phyloP scores from a whole-genome alignment of 2,329 filamentous ascomycete species.

The Myriosclerotinia curreyana region DNA sequence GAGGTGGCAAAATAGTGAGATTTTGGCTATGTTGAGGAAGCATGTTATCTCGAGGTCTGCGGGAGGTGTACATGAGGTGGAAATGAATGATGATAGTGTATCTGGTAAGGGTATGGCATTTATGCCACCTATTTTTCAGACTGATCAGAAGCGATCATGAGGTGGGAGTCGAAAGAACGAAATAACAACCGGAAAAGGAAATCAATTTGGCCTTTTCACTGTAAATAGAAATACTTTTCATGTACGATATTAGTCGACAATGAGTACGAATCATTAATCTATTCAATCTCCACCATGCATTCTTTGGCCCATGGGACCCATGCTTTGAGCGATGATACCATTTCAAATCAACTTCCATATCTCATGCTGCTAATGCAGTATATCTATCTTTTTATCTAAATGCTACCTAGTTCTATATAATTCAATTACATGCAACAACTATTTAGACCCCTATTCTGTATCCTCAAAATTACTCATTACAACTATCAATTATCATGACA shows the following conservation, averaged over 20 bases:
- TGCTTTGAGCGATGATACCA: background rate
- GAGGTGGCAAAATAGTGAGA: constrained; percentile 80
- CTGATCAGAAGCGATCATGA: constrained; percentile 28
- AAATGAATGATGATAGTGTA: constrained; percentile 31
- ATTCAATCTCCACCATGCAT: background rate
- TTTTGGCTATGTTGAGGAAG: constrained; percentile 69
- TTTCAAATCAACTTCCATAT: background rate
- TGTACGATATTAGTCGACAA: constrained; percentile 4
- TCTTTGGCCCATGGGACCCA: background rate
- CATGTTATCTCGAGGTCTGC: constrained; percentile 76
- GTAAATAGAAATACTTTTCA: background rate
- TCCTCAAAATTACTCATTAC: background rate
- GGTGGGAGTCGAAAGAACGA: background rate
- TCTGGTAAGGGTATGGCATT: constrained; percentile 39
- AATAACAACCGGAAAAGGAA: background rate
- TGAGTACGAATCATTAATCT: background rate
- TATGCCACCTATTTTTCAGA: constrained; percentile 39
- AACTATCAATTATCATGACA: background rate
- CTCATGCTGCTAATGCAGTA: background rate
- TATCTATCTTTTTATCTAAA: background rate
- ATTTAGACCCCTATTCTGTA: background rate
- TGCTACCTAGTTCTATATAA: background rate
- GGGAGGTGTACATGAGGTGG: constrained; percentile 45
- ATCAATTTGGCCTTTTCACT: background rate
- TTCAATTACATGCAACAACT: background rate